These are phyloP conservation scores for Yamadazyma diospyri DNA, from an alignment of 1,139 yeast species.

Conservation along the genomic window DNA sequence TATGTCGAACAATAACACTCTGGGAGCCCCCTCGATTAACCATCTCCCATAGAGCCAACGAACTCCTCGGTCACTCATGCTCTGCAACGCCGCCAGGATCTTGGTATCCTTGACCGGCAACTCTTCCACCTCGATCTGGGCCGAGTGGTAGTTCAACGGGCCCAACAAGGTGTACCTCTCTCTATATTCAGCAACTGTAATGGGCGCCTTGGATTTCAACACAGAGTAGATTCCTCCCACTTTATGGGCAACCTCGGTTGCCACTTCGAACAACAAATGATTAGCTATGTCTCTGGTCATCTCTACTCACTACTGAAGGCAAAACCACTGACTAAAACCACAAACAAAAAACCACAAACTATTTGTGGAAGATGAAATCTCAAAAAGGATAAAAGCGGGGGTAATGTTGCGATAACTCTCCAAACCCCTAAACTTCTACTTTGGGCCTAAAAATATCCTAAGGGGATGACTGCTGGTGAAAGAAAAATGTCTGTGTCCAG, in stretches of 20 bases:
- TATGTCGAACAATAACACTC: constrained; percentile 84
- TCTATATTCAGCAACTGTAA: constrained; percentile 89
- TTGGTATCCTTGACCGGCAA: constrained; percentile 65
- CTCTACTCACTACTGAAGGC: too few relatives aligned
- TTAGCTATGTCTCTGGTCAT: constrained; percentile 78
- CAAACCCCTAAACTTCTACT: too few relatives aligned
- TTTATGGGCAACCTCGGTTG: constrained; percentile 96
- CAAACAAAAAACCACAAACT: too few relatives aligned
- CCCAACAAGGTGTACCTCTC: constrained; percentile 87
- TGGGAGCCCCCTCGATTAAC: constrained; percentile 97
- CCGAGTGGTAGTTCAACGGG: constrained; percentile 75
- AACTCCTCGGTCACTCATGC: constrained; percentile 80
- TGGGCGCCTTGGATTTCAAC: constrained; percentile 93
- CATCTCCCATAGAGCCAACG: constrained; percentile 88
- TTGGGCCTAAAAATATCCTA: too few relatives aligned
- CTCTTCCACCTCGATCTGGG: constrained; percentile 92
- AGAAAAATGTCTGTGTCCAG: too few relatives aligned
- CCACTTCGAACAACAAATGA: constrained; percentile 87
- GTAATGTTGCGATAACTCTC: too few relatives aligned
- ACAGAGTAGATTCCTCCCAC: constrained; percentile 98
- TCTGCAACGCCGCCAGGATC: constrained; percentile 58
- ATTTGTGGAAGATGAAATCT: too few relatives aligned
- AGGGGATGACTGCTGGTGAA: too few relatives aligned
- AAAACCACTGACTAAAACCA: too few relatives aligned
- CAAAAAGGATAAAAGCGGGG: too few relatives aligned